Percentiles rank a stretch among this genome's conserved stretches.
Evolutionary conservation across 2,329 filamentous ascomycete species (phyloP).

Genomic region (Sarocladium oryzae): DNA sequence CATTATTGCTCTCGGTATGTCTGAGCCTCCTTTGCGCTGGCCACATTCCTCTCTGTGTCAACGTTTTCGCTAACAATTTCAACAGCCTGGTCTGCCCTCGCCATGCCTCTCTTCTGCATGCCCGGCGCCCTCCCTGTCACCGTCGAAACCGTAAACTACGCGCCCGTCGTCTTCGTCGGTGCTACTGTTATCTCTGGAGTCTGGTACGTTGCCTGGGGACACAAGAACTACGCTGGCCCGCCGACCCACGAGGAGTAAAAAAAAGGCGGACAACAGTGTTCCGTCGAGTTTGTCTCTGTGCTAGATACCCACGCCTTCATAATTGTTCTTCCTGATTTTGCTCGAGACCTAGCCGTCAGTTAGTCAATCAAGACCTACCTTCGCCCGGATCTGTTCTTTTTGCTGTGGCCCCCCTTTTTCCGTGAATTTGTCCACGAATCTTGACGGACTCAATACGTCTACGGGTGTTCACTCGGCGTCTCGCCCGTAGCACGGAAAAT

Average conservation of each 20-base stretch:
- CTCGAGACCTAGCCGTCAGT: neutral
- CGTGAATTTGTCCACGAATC: too few relatives aligned
- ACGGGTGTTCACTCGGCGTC: too few relatives aligned
- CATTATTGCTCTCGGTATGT: slow-evolving; percentile 52
- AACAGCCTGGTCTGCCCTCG: slow-evolving; percentile 58
- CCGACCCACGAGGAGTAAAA: slow-evolving; percentile 38
- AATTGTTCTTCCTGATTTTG: neutral
- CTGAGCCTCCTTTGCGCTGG: neutral
- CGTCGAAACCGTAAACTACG: slow-evolving; percentile 60
- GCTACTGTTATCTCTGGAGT: slow-evolving; percentile 53
- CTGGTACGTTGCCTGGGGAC: slow-evolving; percentile 67
- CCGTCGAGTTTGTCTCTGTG: slow-evolving; percentile 3
- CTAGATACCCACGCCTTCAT: slow-evolving; percentile 8
- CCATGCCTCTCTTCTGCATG: slow-evolving; percentile 70
- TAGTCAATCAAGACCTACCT: slow-evolving; percentile 5
- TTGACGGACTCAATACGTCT: too few relatives aligned
- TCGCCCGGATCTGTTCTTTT: neutral
- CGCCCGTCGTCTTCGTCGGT: slow-evolving; percentile 65
- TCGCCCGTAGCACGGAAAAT: too few relatives aligned
- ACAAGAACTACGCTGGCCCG: slow-evolving; percentile 61
- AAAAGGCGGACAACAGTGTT: neutral
- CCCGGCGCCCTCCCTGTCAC: slow-evolving; percentile 57
- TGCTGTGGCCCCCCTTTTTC: too few relatives aligned
- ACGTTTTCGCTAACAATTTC: slow-evolving; percentile 13
- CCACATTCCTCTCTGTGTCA: neutral